Percentiles rank a stretch among this genome's conserved stretches.
phyloP scores from a whole-genome alignment of 1,139 yeast genomes.

The Yamadazyma triangularis region DNA sequence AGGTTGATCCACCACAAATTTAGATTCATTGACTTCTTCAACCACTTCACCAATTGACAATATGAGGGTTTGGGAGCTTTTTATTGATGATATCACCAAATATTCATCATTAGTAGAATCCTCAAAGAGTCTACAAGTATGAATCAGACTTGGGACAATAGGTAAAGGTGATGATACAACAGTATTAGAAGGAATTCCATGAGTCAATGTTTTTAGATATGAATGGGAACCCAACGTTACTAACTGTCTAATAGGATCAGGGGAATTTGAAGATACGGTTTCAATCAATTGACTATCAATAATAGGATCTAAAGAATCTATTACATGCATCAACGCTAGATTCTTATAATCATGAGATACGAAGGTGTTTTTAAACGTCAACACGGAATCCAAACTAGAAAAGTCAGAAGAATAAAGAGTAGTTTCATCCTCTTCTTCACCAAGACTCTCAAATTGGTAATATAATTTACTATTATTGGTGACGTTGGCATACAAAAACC shows the following conservation, averaged over 20 bases:
- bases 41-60: slow-evolving; percentile 76
- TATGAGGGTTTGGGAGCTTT: slow-evolving; percentile 58
- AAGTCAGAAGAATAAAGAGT: neutral
- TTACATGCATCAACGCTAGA: slow-evolving; percentile 51
- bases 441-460: slow-evolving; percentile 77
- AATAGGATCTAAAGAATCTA: slow-evolving; percentile 57
- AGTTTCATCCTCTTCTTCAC: slow-evolving; percentile 37
- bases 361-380: slow-evolving; percentile 12
- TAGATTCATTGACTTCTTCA: slow-evolving; percentile 69
- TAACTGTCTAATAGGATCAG: neutral
- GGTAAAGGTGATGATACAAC: slow-evolving; percentile 75
- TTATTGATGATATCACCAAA: slow-evolving; percentile 59
- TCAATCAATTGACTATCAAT: slow-evolving; percentile 43
- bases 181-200: slow-evolving; percentile 58
- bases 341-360: slow-evolving; percentile 41
- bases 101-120: slow-evolving; percentile 55
- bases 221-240: slow-evolving; percentile 27
- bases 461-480: slow-evolving; percentile 59
- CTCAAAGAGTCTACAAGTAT: slow-evolving; percentile 49
- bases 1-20: slow-evolving; percentile 49
- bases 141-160: slow-evolving; percentile 51
- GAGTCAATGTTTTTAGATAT: slow-evolving; percentile 43
- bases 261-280: neutral
- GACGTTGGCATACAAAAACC: slow-evolving; percentile 67
- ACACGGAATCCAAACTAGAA: neutral